Evolutionary conservation across 2,329 filamentous ascomycete species (phyloP).

Genomic region (Trichoderma lentiforme): DNA sequence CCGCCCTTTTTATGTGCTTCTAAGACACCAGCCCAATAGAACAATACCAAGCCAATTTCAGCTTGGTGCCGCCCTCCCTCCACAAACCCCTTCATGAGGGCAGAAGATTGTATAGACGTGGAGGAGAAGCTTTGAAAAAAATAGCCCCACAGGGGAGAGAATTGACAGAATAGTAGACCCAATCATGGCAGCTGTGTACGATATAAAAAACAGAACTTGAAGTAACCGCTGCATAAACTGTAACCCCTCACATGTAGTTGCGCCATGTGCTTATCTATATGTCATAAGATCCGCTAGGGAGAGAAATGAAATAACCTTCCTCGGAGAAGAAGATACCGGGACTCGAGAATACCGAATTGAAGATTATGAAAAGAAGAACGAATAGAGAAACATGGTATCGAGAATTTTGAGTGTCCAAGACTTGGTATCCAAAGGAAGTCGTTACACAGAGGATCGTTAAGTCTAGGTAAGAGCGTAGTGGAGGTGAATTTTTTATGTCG

Average conservation of each 20-base stretch:
- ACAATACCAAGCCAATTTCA: background rate
- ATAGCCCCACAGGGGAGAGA: background rate
- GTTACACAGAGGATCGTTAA: conserved; percentile 19
- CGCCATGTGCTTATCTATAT: conserved; percentile 13
- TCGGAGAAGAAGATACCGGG: background rate
- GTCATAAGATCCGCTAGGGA: conserved; percentile 14
- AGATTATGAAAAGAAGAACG: conserved; percentile 6
- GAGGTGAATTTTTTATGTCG: background rate
- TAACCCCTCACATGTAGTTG: conserved; percentile 14
- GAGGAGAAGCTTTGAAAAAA: background rate
- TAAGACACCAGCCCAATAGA: background rate
- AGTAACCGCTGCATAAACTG: conserved; percentile 27
- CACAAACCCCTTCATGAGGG: background rate
- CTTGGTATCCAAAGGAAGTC: conserved; percentile 20
- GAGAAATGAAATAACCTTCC: conserved; percentile 16
- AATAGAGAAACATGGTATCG: conserved; percentile 19
- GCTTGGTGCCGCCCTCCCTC: background rate
- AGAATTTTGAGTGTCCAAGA: conserved; percentile 11
- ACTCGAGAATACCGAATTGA: conserved; percentile 14
- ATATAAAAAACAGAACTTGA: background rate
- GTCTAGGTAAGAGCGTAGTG: conserved; percentile 9
- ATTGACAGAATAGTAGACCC: background rate
- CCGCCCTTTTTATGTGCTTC: background rate
- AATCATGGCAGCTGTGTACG: conserved; percentile 5
- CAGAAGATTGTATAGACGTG: background rate